Evolutionary conservation across 2,329 filamentous ascomycete species (phyloP).

Genomic region (Fusarium ambrosium): DNA sequence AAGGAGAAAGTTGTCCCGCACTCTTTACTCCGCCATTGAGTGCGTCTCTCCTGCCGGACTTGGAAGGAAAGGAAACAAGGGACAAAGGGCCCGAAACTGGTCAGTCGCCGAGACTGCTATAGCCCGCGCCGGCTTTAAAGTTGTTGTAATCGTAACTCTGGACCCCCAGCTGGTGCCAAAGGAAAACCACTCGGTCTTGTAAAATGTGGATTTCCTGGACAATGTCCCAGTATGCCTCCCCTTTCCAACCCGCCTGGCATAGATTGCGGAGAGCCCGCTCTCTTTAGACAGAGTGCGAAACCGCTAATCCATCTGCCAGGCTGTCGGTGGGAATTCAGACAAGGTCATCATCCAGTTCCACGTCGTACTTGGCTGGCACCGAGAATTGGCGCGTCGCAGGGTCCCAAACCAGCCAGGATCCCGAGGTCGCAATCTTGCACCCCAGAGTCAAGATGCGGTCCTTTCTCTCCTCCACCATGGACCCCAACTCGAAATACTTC

Average conservation of each 20-base stretch:
- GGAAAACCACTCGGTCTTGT: background rate
- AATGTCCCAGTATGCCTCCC: background rate
- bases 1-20: background rate
- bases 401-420: constrained; percentile 64
- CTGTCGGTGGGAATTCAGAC: background rate
- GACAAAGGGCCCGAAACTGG: background rate
- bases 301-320: background rate
- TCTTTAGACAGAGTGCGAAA: no score
- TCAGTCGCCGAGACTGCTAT: background rate
- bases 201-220: background rate
- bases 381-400: constrained; percentile 54
- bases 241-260: constrained; percentile 1
- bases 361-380: constrained; percentile 54
- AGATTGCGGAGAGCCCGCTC: background rate
- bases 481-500: constrained; percentile 72
- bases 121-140: background rate
- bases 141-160: background rate
- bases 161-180: background rate
- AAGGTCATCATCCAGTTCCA: constrained; percentile 13
- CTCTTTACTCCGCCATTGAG: background rate
- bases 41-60: background rate
- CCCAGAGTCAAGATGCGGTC: constrained; percentile 73
- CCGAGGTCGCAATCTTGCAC: constrained; percentile 58
- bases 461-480: constrained; percentile 68
- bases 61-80: background rate